phyloP scores from a whole-genome alignment of 306 rosid genomes.

The Rosa chinensis region DNA sequence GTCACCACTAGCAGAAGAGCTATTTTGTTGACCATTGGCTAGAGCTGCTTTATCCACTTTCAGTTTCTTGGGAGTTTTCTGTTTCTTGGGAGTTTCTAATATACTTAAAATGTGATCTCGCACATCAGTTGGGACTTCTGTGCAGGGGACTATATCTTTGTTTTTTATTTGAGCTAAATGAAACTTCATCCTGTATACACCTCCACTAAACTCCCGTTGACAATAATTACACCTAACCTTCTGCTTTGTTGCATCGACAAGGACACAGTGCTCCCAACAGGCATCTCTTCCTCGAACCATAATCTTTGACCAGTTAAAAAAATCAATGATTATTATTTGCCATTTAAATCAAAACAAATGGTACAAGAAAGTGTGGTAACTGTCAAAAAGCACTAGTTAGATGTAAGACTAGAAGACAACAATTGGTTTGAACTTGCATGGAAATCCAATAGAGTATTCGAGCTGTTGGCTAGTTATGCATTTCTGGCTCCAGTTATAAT shows the following conservation, averaged over 20 bases:
- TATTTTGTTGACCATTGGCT: conserved; percentile 47
- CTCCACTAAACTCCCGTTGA: conserved; percentile 73
- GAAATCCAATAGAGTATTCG: background rate
- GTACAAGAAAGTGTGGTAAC: background rate
- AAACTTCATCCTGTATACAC: conserved; percentile 82
- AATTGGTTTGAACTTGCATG: background rate
- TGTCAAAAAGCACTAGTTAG: background rate
- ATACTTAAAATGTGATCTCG: conserved; percentile 58
- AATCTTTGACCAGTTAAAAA: conserved; percentile 30
- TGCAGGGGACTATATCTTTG: conserved; percentile 70
- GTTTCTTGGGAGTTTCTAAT: conserved; percentile 60
- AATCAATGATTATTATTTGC: conserved; percentile 7
- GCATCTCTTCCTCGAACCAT: conserved; percentile 86
- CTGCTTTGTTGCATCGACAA: conserved; percentile 63
- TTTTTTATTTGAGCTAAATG: conserved; percentile 80
- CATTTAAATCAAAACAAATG: background rate
- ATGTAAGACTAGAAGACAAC: background rate
- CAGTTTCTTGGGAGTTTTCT: conserved; percentile 55
- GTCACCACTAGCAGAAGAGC: conserved; percentile 68
- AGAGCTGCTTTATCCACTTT: conserved; percentile 45
- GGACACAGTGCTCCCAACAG: conserved; percentile 75
- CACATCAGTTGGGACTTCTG: conserved; percentile 63
- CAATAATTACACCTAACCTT: conserved; percentile 75
- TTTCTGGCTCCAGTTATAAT: background rate
- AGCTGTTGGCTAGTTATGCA: background rate